phyloP scores from a whole-genome alignment of 225 moss, liverwort and hornwort genomes.

The Straminergon stramineum region DNA sequence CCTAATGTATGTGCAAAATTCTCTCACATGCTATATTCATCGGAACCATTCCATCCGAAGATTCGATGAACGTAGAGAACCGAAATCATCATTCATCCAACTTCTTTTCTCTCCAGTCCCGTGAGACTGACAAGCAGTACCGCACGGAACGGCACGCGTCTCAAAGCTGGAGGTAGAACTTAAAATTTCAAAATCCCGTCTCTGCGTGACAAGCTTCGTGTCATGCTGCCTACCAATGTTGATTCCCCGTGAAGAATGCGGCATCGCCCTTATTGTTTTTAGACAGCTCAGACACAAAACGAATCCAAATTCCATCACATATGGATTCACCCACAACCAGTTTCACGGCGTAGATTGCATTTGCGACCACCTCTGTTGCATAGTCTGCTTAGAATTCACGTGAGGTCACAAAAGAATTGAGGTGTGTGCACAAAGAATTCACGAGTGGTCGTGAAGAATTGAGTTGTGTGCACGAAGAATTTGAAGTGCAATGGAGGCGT shows the following conservation, averaged over 20 bases:
- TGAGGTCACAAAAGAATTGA: not conserved
- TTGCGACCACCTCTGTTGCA: not conserved
- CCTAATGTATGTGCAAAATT: not conserved
- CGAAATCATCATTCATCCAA: not conserved
- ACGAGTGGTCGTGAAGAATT: not conserved
- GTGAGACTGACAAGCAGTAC: not conserved
- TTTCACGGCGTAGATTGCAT: not conserved
- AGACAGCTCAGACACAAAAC: not conserved
- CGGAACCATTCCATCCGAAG: not conserved
- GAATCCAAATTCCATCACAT: not conserved
- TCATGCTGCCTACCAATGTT: not conserved
- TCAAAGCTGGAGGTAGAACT: too few species aligned
- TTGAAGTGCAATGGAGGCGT: conserved; percentile 1
- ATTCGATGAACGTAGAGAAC: not conserved
- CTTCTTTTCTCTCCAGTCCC: not conserved
- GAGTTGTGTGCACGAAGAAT: not conserved
- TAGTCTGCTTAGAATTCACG: too few species aligned
- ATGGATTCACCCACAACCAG: not conserved
- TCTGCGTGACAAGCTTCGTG: not conserved
- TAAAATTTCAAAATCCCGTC: not conserved
- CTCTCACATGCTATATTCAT: not conserved
- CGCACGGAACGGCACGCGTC: not conserved
- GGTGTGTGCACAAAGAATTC: not conserved
- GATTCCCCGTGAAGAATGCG: too few species aligned
- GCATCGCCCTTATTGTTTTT: too few species aligned